phyloP scores from a whole-genome alignment of 176 grass and related monocot species.

The Raddia distichophylla region DNA sequence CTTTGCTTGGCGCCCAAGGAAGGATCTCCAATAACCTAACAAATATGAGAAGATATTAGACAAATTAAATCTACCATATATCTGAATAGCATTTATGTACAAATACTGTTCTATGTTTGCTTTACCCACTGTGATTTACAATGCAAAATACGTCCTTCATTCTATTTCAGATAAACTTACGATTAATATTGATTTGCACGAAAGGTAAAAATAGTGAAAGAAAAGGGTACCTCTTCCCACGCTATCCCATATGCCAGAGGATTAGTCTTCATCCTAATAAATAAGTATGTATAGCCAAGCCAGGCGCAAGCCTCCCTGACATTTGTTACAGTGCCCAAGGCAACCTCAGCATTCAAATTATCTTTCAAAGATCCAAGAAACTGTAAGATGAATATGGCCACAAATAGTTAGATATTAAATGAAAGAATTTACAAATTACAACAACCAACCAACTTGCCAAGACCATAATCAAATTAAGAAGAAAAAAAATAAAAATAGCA shows the following conservation, averaged over 20 bases:
- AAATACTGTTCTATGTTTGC: slow-evolving; percentile 8
- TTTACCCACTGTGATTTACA: slow-evolving; percentile 10
- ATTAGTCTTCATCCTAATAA: slow-evolving; percentile 99
- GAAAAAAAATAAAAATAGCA: slow-evolving; percentile 15
- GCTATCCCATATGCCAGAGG: slow-evolving; percentile 93
- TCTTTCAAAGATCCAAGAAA: slow-evolving; percentile 95
- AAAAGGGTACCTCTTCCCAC: slow-evolving; percentile 81
- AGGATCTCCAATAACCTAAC: slow-evolving; percentile 79
- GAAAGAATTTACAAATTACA: slow-evolving; percentile 18
- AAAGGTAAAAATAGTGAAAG: slow-evolving; percentile 16
- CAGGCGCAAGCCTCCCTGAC: slow-evolving; percentile 94
- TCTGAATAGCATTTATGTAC: background rate
- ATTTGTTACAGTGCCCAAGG: slow-evolving; percentile 96
- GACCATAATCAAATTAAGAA: slow-evolving; percentile 21
- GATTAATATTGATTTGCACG: slow-evolving; percentile 13
- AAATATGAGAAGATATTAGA: slow-evolving; percentile 15
- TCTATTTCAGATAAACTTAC: background rate
- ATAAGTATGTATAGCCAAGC: slow-evolving; percentile 99
- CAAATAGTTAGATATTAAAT: background rate
- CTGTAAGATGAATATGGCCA: slow-evolving; percentile 43
- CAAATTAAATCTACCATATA: slow-evolving; percentile 18
- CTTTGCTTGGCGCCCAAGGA: slow-evolving; percentile 81
- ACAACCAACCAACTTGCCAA: slow-evolving; percentile 31
- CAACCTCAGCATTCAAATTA: slow-evolving; percentile 99
- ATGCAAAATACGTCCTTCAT: slow-evolving; percentile 9